phyloP scores from a whole-genome alignment of 495 filamentous ascomycete species.

The Cercophora newfieldiana region DNA sequence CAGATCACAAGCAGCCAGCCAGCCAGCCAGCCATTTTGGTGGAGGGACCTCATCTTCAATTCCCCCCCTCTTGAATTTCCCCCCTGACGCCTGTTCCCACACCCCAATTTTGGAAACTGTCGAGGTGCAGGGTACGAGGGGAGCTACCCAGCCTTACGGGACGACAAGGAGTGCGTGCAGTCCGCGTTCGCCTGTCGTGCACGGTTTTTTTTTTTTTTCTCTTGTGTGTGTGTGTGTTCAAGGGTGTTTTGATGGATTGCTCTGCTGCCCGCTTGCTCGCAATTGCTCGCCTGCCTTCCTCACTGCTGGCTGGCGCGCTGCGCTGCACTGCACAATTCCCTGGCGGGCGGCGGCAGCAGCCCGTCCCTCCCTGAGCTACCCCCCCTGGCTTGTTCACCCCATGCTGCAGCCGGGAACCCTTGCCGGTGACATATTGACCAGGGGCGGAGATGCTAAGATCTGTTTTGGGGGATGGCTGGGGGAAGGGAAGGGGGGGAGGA shows the following conservation, averaged over 20 bases:
- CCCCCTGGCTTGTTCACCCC: conserved; percentile 4
- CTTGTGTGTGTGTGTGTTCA: too few relatives aligned
- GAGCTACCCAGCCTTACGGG: conserved; percentile 27
- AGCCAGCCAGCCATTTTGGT: not conserved
- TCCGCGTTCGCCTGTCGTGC: conserved; percentile 7
- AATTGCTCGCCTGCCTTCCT: too few relatives aligned
- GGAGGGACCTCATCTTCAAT: not conserved
- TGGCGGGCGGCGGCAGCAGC: not conserved
- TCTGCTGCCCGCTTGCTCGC: not conserved
- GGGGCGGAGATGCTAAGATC: conserved; percentile 14
- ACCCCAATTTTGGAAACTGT: not conserved
- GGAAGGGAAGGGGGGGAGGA: not conserved
- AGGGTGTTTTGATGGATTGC: conserved; percentile 11
- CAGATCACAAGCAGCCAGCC: not conserved
- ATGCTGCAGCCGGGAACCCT: conserved; percentile 24
- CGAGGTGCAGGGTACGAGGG: not conserved
- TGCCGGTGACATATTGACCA: conserved; percentile 23
- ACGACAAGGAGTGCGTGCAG: conserved; percentile 16
- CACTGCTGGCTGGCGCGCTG: not conserved
- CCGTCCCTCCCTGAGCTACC: not conserved
- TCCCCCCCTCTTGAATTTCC: not conserved
- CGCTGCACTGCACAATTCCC: conserved; percentile 10
- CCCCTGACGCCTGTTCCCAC: not conserved
- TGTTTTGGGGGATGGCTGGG: not conserved
- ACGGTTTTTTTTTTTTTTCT: conserved; percentile 19